phyloP scores from a whole-genome alignment of 2,329 filamentous ascomycete genomes.

The Aspergillus flavus region DNA sequence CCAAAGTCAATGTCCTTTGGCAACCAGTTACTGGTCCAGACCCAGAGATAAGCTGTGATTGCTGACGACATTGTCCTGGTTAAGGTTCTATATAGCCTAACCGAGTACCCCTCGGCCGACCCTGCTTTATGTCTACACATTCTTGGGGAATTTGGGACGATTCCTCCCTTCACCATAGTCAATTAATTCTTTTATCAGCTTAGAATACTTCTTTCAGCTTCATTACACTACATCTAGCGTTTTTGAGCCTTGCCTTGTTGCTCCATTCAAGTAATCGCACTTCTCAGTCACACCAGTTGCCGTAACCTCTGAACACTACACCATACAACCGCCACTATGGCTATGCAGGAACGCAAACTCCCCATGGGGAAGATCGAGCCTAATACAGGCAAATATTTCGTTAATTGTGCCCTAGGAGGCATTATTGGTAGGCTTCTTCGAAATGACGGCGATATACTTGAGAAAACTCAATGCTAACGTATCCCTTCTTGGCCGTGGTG shows the following conservation, averaged over 20 bases:
- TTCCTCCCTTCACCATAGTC: neutral
- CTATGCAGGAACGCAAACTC: constrained; percentile 35
- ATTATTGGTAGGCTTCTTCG: constrained; percentile 47
- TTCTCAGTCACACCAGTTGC: neutral
- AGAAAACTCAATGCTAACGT: neutral
- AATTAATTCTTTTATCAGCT: neutral
- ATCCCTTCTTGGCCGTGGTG: neutral
- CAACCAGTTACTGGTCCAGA: neutral
- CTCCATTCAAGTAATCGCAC: neutral
- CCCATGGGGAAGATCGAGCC: constrained; percentile 67
- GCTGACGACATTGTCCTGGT: neutral
- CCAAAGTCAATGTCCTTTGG: neutral
- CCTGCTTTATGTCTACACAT: neutral
- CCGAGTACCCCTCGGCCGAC: neutral
- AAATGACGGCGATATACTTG: neutral
- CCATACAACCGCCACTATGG: constrained; percentile 23
- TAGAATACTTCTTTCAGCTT: neutral
- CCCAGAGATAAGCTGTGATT: neutral
- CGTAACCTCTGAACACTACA: too few species aligned
- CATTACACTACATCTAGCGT: neutral
- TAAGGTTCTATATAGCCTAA: neutral
- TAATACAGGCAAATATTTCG: constrained; percentile 79
- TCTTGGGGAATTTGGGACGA: neutral
- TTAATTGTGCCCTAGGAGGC: constrained; percentile 79
- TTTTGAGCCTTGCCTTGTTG: neutral